phyloP scores from a whole-genome alignment of 2,329 filamentous ascomycete genomes.

The Daldinia eschscholtzii region DNA sequence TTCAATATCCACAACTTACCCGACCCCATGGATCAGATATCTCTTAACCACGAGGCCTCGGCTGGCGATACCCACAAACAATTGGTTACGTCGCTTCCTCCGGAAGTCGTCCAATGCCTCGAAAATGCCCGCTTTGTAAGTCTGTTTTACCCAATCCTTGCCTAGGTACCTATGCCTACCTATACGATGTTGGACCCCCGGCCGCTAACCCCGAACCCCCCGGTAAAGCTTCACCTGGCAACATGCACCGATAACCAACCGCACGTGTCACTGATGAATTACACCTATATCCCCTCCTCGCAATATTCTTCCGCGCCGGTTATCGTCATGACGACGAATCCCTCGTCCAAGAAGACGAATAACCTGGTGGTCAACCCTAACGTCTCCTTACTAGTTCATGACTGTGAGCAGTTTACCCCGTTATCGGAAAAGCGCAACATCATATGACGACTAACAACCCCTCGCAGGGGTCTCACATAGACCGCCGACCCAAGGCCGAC shows the following conservation, averaged over 20 bases:
- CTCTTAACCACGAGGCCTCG: conserved; percentile 81
- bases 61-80: conserved; percentile 79
- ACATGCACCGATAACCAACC: conserved; percentile 87
- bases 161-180: no score
- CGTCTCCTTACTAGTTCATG: conserved; percentile 95
- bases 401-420: conserved; percentile 67
- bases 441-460: neutral
- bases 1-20: conserved; percentile 13
- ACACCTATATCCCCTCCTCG: conserved; percentile 91
- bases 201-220: conserved; percentile 13
- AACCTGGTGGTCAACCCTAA: conserved; percentile 88
- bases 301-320: conserved; percentile 78
- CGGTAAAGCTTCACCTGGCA: conserved; percentile 86
- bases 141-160: conserved; percentile 38
- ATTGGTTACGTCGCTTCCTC: conserved; percentile 76
- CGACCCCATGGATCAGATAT: conserved; percentile 70
- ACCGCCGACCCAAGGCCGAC: conserved; percentile 77
- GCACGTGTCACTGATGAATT: conserved; percentile 98
- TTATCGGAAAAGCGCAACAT: neutral
- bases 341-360: conserved; percentile 80
- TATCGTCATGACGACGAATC: conserved; percentile 94
- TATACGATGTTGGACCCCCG: conserved; percentile 4
- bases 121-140: conserved; percentile 94
- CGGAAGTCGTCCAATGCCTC: conserved; percentile 89
- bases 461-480: conserved; percentile 84